These are phyloP conservation scores for Colletotrichum gigasporum DNA, from an alignment of 2,329 filamentous ascomycete genomes.

Conservation along the genomic window DNA sequence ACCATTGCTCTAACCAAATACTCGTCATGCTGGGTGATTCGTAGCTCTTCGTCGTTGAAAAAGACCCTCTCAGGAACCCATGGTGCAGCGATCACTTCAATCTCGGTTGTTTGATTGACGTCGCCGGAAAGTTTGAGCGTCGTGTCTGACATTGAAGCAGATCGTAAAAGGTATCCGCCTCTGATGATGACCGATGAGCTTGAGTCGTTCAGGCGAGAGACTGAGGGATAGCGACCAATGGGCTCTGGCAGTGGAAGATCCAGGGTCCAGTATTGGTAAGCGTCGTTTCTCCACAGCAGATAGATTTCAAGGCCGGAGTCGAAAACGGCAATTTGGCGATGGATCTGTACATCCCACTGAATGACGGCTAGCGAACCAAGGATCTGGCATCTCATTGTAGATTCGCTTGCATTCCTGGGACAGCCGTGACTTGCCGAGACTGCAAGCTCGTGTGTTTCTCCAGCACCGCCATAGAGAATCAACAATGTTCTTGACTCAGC, in stretches of 20 bases:
- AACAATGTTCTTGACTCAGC: slow-evolving; percentile 65
- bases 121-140: not conserved
- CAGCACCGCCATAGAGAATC: slow-evolving; percentile 67
- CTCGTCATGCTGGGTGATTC: too few relatives aligned
- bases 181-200: too few relatives aligned
- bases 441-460: slow-evolving; percentile 68
- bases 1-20: too few relatives aligned
- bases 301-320: too few relatives aligned
- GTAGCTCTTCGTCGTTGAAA: too few relatives aligned
- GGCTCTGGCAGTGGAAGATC: not conserved
- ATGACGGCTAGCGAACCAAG: not conserved
- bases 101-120: not conserved
- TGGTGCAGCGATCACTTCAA: not conserved
- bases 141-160: not conserved
- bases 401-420: not conserved
- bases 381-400: not conserved
- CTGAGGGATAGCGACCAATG: not conserved
- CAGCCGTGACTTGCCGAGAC: too few relatives aligned
- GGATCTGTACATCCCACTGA: not conserved
- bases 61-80: too few relatives aligned
- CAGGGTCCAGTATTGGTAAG: too few relatives aligned
- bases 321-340: too few relatives aligned
- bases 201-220: too few relatives aligned
- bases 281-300: too few relatives aligned
- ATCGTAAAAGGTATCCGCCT: not conserved